phyloP scores from a whole-genome alignment of 169 alveolate species.

The Eimeria tenella region DNA sequence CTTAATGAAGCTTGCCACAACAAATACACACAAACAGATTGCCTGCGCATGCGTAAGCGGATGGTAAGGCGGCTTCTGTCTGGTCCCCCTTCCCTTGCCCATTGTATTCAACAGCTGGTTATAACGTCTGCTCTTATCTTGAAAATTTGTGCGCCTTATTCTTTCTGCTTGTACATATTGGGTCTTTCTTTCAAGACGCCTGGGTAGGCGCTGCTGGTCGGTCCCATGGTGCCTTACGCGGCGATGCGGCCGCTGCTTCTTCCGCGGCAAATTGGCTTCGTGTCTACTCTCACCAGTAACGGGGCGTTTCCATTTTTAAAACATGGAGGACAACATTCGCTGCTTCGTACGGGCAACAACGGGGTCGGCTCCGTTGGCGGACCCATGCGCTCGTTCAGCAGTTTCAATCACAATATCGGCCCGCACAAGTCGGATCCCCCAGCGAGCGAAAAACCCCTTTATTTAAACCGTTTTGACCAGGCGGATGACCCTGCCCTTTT shows the following conservation, averaged over 20 bases:
- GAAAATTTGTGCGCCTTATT: too few species aligned
- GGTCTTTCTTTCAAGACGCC: background rate
- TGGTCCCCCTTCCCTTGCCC: too few species aligned
- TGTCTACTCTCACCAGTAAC: background rate
- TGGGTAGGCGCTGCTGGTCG: background rate
- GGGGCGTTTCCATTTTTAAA: background rate
- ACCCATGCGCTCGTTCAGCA: conserved; percentile 14
- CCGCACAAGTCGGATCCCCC: conserved; percentile 86
- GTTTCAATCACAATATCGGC: conserved; percentile 74
- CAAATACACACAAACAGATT: too few species aligned
- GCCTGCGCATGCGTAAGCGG: too few species aligned
- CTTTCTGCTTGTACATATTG: background rate
- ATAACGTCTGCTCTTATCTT: too few species aligned
- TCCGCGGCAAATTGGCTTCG: background rate
- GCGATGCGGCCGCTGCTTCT: conserved; percentile 22
- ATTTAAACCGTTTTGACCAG: conserved; percentile 89
- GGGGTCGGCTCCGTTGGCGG: background rate
- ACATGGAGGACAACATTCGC: background rate
- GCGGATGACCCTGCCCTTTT: conserved; percentile 90
- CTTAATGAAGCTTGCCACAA: too few species aligned
- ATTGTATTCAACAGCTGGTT: too few species aligned
- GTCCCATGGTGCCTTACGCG: conserved; percentile 4
- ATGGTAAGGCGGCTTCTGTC: too few species aligned
- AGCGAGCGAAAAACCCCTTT: conserved; percentile 90
- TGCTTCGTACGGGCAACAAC: background rate